phyloP scores from a whole-genome alignment of 495 filamentous ascomycete species.

The Symbiotaphrina buchneri region DNA sequence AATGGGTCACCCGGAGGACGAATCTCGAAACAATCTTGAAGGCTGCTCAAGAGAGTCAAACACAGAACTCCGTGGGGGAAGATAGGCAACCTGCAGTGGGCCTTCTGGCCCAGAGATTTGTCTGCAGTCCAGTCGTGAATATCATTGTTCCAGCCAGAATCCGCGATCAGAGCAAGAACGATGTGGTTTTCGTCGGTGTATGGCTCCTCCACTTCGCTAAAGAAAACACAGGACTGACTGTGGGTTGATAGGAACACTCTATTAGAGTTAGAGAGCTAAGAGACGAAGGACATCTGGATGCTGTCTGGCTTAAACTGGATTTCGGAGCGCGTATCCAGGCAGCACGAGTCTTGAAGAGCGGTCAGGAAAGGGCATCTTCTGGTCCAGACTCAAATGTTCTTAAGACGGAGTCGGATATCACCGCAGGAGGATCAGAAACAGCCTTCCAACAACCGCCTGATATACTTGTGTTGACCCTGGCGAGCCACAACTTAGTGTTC shows the following conservation, averaged over 20 bases:
- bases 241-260: constrained; percentile 26
- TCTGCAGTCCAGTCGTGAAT: constrained; percentile 53
- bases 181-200: constrained; percentile 80
- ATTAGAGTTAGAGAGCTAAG: constrained; percentile 49
- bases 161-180: constrained; percentile 42
- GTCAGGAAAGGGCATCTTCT: constrained; percentile 8
- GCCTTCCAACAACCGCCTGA: constrained; percentile 34
- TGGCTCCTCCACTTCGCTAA: constrained; percentile 10
- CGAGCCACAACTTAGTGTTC: constrained; percentile 46
- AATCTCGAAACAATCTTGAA: constrained; percentile 17
- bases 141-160: constrained; percentile 65
- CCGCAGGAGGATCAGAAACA: too few species aligned
- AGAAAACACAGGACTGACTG: not conserved
- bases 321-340: constrained; percentile 50
- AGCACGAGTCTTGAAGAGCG: constrained; percentile 33
- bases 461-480: constrained; percentile 47
- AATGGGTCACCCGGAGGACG: constrained; percentile 29
- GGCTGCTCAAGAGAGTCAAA: constrained; percentile 7
- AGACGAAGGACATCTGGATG: constrained; percentile 37
- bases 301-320: constrained; percentile 48
- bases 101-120: constrained; percentile 51
- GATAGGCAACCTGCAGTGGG: constrained; percentile 28
- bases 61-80: constrained; percentile 3
- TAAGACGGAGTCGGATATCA: constrained; percentile 11
- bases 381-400: constrained; percentile 7